phyloP scores from a whole-genome alignment of 495 filamentous ascomycete genomes.

The Penicillium nucicola region DNA sequence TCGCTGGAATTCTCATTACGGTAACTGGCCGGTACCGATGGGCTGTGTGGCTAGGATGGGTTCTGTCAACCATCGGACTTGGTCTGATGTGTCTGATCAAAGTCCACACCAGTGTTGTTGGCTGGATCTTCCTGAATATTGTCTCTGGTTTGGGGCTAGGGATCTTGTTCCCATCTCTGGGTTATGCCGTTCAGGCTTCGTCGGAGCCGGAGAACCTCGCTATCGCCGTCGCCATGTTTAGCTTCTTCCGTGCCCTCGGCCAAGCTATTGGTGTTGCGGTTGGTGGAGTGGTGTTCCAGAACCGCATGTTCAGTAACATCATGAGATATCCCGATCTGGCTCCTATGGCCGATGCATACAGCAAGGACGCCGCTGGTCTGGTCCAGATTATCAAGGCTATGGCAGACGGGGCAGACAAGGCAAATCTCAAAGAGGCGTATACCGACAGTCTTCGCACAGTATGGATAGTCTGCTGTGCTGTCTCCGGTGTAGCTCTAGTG shows the following conservation, averaged over 20 bases:
- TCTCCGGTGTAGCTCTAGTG: constrained; percentile 47
- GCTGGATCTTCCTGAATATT: constrained; percentile 48
- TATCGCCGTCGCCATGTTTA: constrained; percentile 51
- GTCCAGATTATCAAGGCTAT: constrained; percentile 58
- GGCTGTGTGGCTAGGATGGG: constrained; percentile 54
- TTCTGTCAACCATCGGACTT: constrained; percentile 42
- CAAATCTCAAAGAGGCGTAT: constrained; percentile 50
- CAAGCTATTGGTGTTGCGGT: constrained; percentile 55
- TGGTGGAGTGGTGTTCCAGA: constrained; percentile 60
- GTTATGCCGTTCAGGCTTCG: constrained; percentile 48
- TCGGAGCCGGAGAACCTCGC: constrained; percentile 39
- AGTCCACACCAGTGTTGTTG: constrained; percentile 34
- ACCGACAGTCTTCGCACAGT: constrained; percentile 54
- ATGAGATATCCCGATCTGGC: constrained; percentile 38
- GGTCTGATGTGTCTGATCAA: constrained; percentile 46
- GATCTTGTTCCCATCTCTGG: constrained; percentile 46
- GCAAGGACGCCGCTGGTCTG: constrained; percentile 56
- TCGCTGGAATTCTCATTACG: constrained; percentile 41
- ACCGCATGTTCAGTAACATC: constrained; percentile 50
- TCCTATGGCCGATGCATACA: constrained; percentile 43
- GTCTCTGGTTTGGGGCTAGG: constrained; percentile 48
- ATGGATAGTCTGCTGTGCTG: constrained; percentile 54
- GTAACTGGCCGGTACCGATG: constrained; percentile 46
- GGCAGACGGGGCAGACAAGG: constrained; percentile 37
- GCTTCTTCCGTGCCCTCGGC: constrained; percentile 54